phyloP scores from a whole-genome alignment of 1,284 basidiomycete genomes.

The Cryptococcus jaspeensis region DNA sequence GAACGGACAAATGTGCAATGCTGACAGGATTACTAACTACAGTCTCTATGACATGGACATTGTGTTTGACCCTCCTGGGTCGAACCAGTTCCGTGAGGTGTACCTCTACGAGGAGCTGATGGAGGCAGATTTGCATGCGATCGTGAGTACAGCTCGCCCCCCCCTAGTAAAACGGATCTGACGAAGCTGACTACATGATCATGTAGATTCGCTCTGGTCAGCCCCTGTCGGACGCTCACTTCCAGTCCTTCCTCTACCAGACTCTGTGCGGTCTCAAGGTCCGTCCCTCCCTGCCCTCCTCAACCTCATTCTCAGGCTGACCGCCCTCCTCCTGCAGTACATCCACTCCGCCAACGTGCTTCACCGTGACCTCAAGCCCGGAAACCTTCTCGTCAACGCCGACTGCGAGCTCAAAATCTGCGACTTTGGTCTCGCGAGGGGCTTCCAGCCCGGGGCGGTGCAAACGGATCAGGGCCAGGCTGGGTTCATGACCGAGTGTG shows the following conservation, averaged over 20 bases:
- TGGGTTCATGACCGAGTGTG: conserved; percentile 98
- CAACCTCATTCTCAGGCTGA: not conserved
- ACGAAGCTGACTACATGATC: not conserved
- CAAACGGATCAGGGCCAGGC: conserved; percentile 68
- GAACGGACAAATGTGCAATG: not conserved
- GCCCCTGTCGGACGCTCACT: conserved; percentile 96
- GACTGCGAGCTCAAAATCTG: conserved; percentile 98
- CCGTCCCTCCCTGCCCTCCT: not conserved
- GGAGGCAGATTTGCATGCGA: conserved; percentile 99
- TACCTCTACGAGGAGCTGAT: conserved; percentile 97
- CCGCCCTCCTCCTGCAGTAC: conserved; percentile 59
- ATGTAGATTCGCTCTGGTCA: conserved; percentile 91
- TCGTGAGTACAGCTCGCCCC: conserved; percentile 59
- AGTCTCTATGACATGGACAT: conserved; percentile 96
- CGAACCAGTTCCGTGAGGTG: conserved; percentile 89
- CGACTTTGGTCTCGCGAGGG: conserved; percentile 95
- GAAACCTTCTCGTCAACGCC: conserved; percentile 93
- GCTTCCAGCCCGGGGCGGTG: conserved; percentile 77
- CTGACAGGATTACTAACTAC: not conserved
- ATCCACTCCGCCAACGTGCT: conserved; percentile 98
- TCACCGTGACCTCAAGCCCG: conserved; percentile 94
- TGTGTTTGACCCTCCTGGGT: conserved; percentile 72
- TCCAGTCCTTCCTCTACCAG: conserved; percentile 98
- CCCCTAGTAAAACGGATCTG: not conserved
- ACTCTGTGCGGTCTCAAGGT: conserved; percentile 90